Evolutionary conservation across 108 stramenopile species (phyloP).

Genomic region (Nitzschia sp.): DNA sequence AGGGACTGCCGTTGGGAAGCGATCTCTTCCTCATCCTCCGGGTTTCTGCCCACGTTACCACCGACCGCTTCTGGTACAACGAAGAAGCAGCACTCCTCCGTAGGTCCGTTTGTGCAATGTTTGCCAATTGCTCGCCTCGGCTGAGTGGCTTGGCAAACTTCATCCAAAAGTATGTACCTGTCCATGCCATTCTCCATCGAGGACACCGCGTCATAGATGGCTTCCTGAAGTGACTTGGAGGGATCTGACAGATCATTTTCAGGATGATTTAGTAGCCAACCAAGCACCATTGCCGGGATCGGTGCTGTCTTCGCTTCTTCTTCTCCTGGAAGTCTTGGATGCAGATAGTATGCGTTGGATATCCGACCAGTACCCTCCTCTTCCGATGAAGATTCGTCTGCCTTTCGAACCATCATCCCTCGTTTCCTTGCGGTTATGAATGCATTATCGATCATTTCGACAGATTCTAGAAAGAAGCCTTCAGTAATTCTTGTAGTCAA

Average conservation of each 20-base stretch:
- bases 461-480: conserved; percentile 29
- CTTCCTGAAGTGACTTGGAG: neutral
- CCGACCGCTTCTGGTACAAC: conserved; percentile 35
- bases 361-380: conserved; percentile 6
- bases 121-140: conserved; percentile 25
- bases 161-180: conserved; percentile 24
- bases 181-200: neutral
- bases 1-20: neutral
- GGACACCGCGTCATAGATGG: conserved; percentile 19
- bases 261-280: conserved; percentile 10
- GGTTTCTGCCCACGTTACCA: conserved; percentile 3
- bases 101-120: conserved; percentile 1
- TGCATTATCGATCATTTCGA: conserved; percentile 30
- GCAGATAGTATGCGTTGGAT: conserved; percentile 24
- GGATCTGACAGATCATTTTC: conserved; percentile 7
- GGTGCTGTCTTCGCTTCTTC: neutral
- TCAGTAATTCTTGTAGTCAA: conserved; percentile 20
- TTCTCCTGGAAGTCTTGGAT: conserved; percentile 25
- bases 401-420: conserved; percentile 21
- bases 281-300: conserved; percentile 18
- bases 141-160: conserved; percentile 19
- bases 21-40: neutral
- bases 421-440: conserved; percentile 18
- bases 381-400: neutral
- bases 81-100: conserved; percentile 22